Base-by-base conservation (phyloP, 2,329 filamentous ascomycete genomes). In the Xylariaceae sp. region DNA sequence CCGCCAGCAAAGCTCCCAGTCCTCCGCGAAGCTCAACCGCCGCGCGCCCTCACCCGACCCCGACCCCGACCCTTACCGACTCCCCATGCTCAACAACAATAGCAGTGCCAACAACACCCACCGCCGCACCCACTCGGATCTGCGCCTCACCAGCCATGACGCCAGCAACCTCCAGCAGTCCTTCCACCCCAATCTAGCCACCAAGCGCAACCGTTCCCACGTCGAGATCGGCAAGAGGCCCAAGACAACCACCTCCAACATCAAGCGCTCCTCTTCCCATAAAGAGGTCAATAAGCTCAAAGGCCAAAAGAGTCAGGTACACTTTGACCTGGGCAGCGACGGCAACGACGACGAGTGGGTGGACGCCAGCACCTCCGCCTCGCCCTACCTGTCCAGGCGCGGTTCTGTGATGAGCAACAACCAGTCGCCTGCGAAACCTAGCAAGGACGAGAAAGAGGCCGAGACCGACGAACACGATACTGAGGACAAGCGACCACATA, bases 351-450 rank as follows among this genome's bases (percentile, higher is more conserved):
- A 82, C 72, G 82, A 82, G 69, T 86, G 83, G 83, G 80, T 85
- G 39, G 83, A 86, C 66, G 81, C 82, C 51, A 85, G 81, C 66
- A 75, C 74, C 42, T 83, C 80, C 49, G 82, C 81, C 45, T 84
- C 81, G 11, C 82, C 82, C 5, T 77, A 81, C 53, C 67, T 79
- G 41, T 78, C 76, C 11, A 68, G 76, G 49, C 70, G 72, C 59
- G 65, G 74, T 22, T 81, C 77, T 2, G 66, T 77, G 31, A 73
- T 73, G 51, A 74, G 74, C 65, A 76, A 73, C 56, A 74, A 69
- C 17, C 75, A 75, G 47, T 75, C 73, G 11, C 77, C 72, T 30
- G 65, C 72, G 27, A 75, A 65, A 45, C 42, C 60, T n/a, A 45
- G 56, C n/a, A 55, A 57, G 6, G 14, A 32, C 38, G 49, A 65